Evolutionary conservation across 345 rosid genomes (phyloP).

Genomic region (Pugionium dolabratum): DNA sequence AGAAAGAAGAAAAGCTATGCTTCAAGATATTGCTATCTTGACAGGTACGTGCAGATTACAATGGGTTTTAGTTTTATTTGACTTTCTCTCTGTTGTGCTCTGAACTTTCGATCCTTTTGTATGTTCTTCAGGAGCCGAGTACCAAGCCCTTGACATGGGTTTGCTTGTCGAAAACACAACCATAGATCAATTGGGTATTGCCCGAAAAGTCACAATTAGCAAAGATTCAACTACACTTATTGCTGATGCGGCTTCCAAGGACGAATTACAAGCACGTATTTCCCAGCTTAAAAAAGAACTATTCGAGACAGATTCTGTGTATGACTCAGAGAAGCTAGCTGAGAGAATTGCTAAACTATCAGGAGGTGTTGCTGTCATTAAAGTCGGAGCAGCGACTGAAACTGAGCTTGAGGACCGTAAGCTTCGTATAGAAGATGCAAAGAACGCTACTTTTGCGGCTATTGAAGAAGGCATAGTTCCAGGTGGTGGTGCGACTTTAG

Average conservation of each 20-base stretch:
- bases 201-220: slow-evolving; percentile 75
- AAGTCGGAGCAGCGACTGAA: slow-evolving; percentile 98
- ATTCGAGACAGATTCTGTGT: slow-evolving; percentile 85
- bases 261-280: slow-evolving; percentile 79
- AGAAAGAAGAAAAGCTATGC: slow-evolving; percentile 95
- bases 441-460: slow-evolving; percentile 97
- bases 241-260: slow-evolving; percentile 94
- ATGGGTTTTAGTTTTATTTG: not conserved
- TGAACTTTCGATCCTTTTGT: not conserved
- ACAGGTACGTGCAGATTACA: slow-evolving; percentile 51
- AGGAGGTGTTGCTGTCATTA: slow-evolving; percentile 96
- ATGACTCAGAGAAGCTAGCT: slow-evolving; percentile 85
- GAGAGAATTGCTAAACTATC: slow-evolving; percentile 95
- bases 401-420: slow-evolving; percentile 96
- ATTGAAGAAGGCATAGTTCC: slow-evolving; percentile 98
- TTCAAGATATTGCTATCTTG: slow-evolving; percentile 90
- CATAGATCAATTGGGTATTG: slow-evolving; percentile 84
- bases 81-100: not conserved
- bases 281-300: slow-evolving; percentile 85
- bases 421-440: slow-evolving; percentile 95
- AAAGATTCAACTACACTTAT: slow-evolving; percentile 87
- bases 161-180: slow-evolving; percentile 69
- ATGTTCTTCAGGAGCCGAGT: slow-evolving; percentile 73
- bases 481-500: slow-evolving; percentile 93
- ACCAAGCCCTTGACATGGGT: slow-evolving; percentile 83